phyloP scores from a whole-genome alignment of 192 early-diverging fungal genomes.

The Diversispora eburnea region DNA sequence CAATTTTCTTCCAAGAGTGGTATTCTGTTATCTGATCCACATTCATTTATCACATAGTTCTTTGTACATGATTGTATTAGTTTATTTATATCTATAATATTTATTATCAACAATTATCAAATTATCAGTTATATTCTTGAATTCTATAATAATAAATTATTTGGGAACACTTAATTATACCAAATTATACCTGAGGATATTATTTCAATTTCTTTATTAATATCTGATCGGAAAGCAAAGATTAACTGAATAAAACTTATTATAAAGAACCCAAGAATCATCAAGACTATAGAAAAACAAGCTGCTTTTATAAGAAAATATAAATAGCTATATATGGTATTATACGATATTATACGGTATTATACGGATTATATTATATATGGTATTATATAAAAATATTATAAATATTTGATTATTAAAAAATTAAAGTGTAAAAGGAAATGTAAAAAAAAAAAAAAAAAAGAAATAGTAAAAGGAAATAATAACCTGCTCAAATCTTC shows the following conservation, averaged over 20 bases:
- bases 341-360: too few relatives aligned
- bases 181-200: not conserved
- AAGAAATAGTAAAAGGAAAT: too few relatives aligned
- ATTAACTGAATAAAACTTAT: not conserved
- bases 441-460: too few relatives aligned
- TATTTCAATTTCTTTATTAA: not conserved
- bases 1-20: constrained; percentile 12
- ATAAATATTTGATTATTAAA: too few relatives aligned
- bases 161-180: too few relatives aligned
- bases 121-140: not conserved
- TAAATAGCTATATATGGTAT: not conserved
- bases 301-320: not conserved
- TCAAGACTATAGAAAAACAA: not conserved
- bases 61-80: not conserved
- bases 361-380: too few relatives aligned
- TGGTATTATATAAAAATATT: too few relatives aligned
- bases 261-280: not conserved
- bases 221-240: not conserved
- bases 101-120: not conserved
- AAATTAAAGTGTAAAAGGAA: too few relatives aligned
- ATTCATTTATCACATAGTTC: not conserved
- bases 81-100: not conserved
- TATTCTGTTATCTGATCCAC: not conserved
- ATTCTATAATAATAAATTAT: not conserved
- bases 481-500: too few relatives aligned